A percentile compares a stretch with the other conserved stretches of the same genome.
These are phyloP conservation scores for Syzygium malaccense DNA, from an alignment of 441 rosid genomes.

Conservation along the genomic window DNA sequence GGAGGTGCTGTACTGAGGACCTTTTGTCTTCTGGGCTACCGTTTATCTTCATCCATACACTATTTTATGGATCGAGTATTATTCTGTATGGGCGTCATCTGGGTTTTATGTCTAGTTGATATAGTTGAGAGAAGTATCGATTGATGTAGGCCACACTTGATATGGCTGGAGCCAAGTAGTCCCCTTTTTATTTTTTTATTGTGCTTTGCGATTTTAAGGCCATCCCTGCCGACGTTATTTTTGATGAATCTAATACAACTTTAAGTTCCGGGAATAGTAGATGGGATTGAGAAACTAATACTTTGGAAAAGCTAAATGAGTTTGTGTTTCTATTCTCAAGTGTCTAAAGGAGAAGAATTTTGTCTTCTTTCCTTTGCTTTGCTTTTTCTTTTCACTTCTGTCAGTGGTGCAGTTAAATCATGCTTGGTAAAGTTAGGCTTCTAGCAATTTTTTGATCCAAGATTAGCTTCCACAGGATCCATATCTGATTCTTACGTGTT, in stretches of 20 bases:
- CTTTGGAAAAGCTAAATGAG: background rate
- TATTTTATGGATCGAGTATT: background rate
- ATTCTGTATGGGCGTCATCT: background rate
- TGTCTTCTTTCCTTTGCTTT: background rate
- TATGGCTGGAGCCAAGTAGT: background rate
- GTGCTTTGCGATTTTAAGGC: background rate
- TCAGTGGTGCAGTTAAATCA: background rate
- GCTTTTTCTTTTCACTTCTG: background rate
- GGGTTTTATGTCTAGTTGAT: background rate
- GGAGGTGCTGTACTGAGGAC: background rate
- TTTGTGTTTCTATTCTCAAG: too few relatives aligned
- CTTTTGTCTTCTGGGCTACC: background rate
- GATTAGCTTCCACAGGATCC: background rate
- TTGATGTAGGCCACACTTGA: background rate
- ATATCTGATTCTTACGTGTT: background rate
- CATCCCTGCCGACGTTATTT: background rate
- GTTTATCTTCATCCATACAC: background rate
- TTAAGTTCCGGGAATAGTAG: background rate
- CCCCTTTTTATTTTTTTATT: background rate
- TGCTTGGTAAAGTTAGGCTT: background rate
- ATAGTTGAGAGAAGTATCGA: background rate
- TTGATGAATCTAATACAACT: background rate
- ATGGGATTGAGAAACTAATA: background rate
- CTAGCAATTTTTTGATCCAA: background rate
- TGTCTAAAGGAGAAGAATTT: background rate